phyloP scores from a whole-genome alignment of 2,329 filamentous ascomycete species.

The Aphanocladium album region DNA sequence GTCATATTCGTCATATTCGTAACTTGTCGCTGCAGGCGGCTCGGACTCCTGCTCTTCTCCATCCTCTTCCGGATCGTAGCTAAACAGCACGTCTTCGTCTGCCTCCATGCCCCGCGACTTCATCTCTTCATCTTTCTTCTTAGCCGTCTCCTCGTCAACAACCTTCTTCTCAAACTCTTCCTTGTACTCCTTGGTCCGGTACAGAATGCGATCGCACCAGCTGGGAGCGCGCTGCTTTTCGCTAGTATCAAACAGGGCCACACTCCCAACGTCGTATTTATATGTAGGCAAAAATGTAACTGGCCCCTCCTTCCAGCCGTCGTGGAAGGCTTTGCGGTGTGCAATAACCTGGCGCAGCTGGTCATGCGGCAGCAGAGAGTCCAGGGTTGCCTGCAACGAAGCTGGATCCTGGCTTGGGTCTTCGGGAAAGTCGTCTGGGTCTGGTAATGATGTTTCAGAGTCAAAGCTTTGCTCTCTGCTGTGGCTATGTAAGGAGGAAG shows the following conservation, averaged over 20 bases:
- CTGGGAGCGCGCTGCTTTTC: slow-evolving; percentile 90
- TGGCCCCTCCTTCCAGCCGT: slow-evolving; percentile 85
- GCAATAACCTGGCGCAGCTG: slow-evolving; percentile 73
- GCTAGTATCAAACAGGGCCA: slow-evolving; percentile 88
- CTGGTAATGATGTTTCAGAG: slow-evolving; percentile 43
- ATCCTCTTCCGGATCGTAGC: slow-evolving; percentile 74
- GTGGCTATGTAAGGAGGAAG: slow-evolving; percentile 24
- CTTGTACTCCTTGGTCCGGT: slow-evolving; percentile 68
- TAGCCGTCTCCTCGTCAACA: slow-evolving; percentile 60
- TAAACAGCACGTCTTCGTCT: slow-evolving; percentile 80
- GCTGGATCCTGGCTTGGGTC: slow-evolving; percentile 73
- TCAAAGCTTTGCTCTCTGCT: slow-evolving; percentile 34
- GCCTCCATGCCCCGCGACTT: slow-evolving; percentile 72
- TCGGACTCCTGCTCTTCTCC: slow-evolving; percentile 18
- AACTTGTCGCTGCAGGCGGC: slow-evolving; percentile 27
- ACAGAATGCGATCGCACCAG: slow-evolving; percentile 95
- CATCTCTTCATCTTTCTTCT: slow-evolving; percentile 78
- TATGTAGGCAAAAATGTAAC: slow-evolving; percentile 92
- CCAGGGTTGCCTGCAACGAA: slow-evolving; percentile 81
- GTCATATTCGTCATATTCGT: slow-evolving; percentile 59
- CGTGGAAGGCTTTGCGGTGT: slow-evolving; percentile 74
- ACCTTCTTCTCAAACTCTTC: slow-evolving; percentile 58
- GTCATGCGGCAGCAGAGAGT: slow-evolving; percentile 84
- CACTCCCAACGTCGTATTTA: slow-evolving; percentile 94
- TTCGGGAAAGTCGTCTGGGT: slow-evolving; percentile 61